A percentile compares a stretch with the other conserved stretches of the same genome.
phyloP scores from a whole-genome alignment of 2,329 filamentous ascomycete species.

The Fusarium mexicanum region DNA sequence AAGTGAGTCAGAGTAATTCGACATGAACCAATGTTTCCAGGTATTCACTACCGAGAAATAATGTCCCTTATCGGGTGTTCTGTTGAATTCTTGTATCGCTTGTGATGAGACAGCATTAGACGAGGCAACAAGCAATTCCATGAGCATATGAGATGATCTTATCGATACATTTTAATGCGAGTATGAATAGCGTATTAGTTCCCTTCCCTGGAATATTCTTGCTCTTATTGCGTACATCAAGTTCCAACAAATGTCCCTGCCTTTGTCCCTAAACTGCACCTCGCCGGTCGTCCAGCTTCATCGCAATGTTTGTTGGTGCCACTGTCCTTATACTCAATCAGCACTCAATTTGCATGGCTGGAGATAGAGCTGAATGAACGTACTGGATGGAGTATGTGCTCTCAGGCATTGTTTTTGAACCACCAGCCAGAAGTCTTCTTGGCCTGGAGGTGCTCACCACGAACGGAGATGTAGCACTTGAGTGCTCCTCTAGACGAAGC shows the following conservation, averaged over 20 bases:
- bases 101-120: not conserved
- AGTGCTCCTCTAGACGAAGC: slow-evolving; percentile 34
- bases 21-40: not conserved
- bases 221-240: not conserved
- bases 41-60: not conserved
- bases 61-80: not conserved
- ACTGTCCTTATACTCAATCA: not conserved
- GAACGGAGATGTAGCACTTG: slow-evolving; percentile 42
- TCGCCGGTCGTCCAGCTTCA: not conserved
- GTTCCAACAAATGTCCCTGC: slow-evolving; percentile 7
- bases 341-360: not conserved
- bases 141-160: not conserved
- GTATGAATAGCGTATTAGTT: not conserved
- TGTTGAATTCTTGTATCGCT: not conserved
- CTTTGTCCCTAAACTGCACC: not conserved
- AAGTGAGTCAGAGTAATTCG: not conserved
- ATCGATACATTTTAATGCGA: not conserved
- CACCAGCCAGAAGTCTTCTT: slow-evolving; percentile 30
- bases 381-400: not conserved
- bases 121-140: not conserved
- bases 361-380: not conserved
- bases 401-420: slow-evolving; percentile 29
- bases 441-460: slow-evolving; percentile 16
- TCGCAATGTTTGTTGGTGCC: not conserved
- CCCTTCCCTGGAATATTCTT: not conserved